These are phyloP conservation scores for Helotiales sp. DNA, from an alignment of 2,329 filamentous ascomycete genomes.

Conservation along the genomic window DNA sequence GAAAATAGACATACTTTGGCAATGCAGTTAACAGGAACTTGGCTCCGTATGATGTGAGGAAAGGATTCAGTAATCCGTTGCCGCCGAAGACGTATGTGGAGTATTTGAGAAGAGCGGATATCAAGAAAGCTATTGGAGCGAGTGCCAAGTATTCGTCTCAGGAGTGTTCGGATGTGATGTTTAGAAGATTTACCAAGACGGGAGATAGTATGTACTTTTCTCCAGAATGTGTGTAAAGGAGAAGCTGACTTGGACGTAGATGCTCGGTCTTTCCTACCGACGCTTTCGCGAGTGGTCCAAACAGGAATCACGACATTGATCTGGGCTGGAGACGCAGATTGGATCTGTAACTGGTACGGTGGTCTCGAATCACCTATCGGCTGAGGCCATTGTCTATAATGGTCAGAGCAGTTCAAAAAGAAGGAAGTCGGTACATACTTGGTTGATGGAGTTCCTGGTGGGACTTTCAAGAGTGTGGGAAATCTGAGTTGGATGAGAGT, in stretches of 20 bases:
- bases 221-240: slow-evolving; percentile 36
- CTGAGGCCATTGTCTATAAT: slow-evolving; percentile 52
- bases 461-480: slow-evolving; percentile 55
- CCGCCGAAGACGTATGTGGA: slow-evolving; percentile 46
- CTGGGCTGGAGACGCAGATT: slow-evolving; percentile 63
- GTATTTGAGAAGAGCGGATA: slow-evolving; percentile 47
- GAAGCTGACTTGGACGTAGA: slow-evolving; percentile 28
- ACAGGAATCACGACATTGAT: slow-evolving; percentile 55
- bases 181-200: slow-evolving; percentile 47
- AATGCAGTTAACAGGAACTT: too few species aligned
- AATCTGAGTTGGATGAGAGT: slow-evolving; percentile 57
- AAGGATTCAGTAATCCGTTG: slow-evolving; percentile 38
- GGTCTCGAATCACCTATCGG: slow-evolving; percentile 51
- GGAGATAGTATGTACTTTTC: slow-evolving; percentile 49
- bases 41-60: not conserved
- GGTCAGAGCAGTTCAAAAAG: slow-evolving; percentile 49
- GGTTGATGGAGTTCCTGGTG: slow-evolving; percentile 52
- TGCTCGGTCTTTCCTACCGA: slow-evolving; percentile 51
- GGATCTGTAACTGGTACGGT: slow-evolving; percentile 53
- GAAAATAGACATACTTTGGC: too few species aligned
- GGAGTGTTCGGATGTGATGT: slow-evolving; percentile 48
- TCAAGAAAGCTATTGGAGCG: slow-evolving; percentile 53
- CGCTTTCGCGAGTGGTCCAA: slow-evolving; percentile 52
- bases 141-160: slow-evolving; percentile 44
- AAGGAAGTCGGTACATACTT: slow-evolving; percentile 50